Evolutionary conservation across 768 basidiomycete genomes (phyloP), one percentile per base, ranked within the genome.

Genomic region (Leccinum rimulosum): DNA sequence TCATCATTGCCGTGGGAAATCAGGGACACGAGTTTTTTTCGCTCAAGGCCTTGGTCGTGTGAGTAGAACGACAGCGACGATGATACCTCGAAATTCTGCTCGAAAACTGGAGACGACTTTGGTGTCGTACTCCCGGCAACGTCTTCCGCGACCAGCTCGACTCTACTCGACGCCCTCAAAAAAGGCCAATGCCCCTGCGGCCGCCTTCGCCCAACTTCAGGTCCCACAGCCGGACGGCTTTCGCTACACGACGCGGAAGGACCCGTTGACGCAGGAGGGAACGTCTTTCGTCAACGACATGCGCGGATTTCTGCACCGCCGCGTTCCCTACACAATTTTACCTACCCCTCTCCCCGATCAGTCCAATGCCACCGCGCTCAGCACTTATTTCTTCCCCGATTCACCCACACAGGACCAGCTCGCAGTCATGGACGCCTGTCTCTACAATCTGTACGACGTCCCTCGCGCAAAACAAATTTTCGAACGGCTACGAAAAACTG

Each of bases 401-500:
- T 83, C 90, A 0, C 70, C 75, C 0, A 84, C 87, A 0, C 83
- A 86, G 48, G 90, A 93, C 70, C 78, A 83, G 55, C 70, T 91
- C 12, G 85, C 89, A 5, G 47, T 95, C 61, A 89, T 95, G 74
- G 86, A 90, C 64, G 91, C 92, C 4, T 95, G 94, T 69, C 74
- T 95, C 12, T 81, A 88, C 70, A 83, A 30, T 50, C 49, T 50
- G 7, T 50, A 50, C 17, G 49, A 50, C 69, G 84, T 94, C 0
- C 78, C 81, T 0, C 88, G 94, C 6, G 93, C 93, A 7, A 84
- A 84, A 62, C 75, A 77, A 38, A 82, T 95, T 25, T 93, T 95
- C 62, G 82, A 84, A 50, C 78, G 80, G 9, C 72, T 95, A 38
- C 82, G 87, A 6, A 71, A 74, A 61, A 63, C 71, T 0, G 57